These are phyloP conservation scores for Cucurbita moschata DNA, from an alignment of 306 rosid genomes.

Conservation along the genomic window DNA sequence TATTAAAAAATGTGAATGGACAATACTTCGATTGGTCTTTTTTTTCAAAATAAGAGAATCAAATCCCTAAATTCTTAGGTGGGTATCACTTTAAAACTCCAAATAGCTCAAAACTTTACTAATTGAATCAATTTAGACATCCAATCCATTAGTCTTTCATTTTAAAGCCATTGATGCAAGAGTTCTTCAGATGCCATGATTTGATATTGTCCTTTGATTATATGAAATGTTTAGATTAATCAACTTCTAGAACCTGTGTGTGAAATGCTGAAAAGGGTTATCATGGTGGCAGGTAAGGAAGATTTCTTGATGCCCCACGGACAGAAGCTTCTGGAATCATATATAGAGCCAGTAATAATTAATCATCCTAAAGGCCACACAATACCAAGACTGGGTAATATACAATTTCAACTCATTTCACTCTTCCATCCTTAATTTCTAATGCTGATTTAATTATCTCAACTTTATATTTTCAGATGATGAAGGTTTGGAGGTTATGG, in stretches of 20 bases:
- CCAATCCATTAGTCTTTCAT: too few relatives aligned
- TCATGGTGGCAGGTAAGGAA: slow-evolving; percentile 37
- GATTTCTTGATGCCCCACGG: slow-evolving; percentile 60
- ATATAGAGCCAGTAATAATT: slow-evolving; percentile 39
- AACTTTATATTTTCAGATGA: neutral
- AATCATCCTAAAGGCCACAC: slow-evolving; percentile 84
- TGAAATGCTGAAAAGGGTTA: neutral
- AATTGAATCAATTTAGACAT: too few relatives aligned
- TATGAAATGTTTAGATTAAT: neutral
- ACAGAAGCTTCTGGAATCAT: slow-evolving; percentile 31
- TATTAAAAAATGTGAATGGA: too few relatives aligned
- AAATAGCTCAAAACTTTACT: too few relatives aligned
- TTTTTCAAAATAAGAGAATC: too few relatives aligned
- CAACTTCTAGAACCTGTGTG: neutral
- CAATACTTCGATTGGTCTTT: too few relatives aligned
- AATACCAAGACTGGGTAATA: slow-evolving; percentile 52
- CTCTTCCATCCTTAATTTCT: neutral
- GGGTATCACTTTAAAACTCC: too few relatives aligned
- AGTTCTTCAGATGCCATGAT: too few relatives aligned
- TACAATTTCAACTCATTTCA: neutral
- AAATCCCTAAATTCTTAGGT: too few relatives aligned
- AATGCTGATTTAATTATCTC: neutral
- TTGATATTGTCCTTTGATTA: neutral
- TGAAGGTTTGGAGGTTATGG: neutral
- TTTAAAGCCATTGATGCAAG: too few relatives aligned